These are phyloP conservation scores for Ustilago xerochloae DNA, from an alignment of 1,284 basidiomycete genomes.

Conservation along the genomic window DNA sequence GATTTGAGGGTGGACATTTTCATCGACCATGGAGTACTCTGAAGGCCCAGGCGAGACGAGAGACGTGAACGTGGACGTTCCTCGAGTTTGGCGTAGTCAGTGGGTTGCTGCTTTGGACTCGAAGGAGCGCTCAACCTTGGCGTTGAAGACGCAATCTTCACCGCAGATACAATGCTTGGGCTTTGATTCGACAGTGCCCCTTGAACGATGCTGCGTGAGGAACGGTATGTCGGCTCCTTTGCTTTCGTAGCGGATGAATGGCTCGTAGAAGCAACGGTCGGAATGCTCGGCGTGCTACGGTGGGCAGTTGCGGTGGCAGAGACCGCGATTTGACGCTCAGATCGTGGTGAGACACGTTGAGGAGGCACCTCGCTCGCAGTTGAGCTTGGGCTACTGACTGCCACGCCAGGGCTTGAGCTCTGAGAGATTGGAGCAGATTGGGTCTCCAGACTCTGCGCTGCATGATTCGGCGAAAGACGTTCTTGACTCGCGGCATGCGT, in stretches of 20 bases:
- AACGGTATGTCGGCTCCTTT: background rate
- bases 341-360: background rate
- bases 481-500: background rate
- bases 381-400: conserved; percentile 3
- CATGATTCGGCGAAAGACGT: background rate
- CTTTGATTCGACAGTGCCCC: background rate
- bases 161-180: background rate
- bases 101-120: conserved; percentile 12
- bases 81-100: conserved; percentile 25
- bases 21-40: conserved; percentile 15
- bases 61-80: conserved; percentile 24
- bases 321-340: background rate
- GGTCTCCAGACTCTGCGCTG: background rate
- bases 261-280: background rate
- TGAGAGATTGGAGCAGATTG: conserved; percentile 13
- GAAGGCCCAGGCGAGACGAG: conserved; percentile 25
- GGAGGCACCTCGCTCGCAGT: background rate
- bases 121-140: background rate
- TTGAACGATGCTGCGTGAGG: conserved; percentile 2
- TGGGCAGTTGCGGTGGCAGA: background rate
- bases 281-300: background rate
- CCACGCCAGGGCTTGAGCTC: conserved; percentile 11
- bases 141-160: background rate
- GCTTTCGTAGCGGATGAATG: background rate
- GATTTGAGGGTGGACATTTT: conserved; percentile 20